These are phyloP conservation scores for Candida arabinofermentans DNA, from an alignment of 805 yeast species.

Conservation along the genomic window DNA sequence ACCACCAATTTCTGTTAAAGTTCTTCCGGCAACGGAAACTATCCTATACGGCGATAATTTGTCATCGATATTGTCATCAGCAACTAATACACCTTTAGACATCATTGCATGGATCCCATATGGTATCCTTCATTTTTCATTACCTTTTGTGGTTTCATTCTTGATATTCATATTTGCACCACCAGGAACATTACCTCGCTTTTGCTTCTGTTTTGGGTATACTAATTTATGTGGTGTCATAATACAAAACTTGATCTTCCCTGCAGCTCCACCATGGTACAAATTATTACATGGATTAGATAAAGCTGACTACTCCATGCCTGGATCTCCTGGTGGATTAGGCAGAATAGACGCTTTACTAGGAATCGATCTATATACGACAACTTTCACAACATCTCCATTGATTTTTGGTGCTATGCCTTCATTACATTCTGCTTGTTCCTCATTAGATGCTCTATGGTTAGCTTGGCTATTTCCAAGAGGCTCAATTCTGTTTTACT, in stretches of 20 bases:
- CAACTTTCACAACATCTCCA: constrained; percentile 80
- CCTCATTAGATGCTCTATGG: constrained; percentile 90
- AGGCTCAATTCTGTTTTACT: constrained; percentile 57
- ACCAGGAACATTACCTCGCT: constrained; percentile 77
- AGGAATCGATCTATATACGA: constrained; percentile 79
- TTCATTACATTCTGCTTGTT: constrained; percentile 88
- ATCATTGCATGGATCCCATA: constrained; percentile 93
- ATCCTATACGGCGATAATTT: constrained; percentile 90
- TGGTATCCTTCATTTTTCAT: constrained; percentile 85
- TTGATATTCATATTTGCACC: constrained; percentile 85
- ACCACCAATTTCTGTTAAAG: constrained; percentile 85
- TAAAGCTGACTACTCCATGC: constrained; percentile 88
- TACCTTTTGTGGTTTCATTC: constrained; percentile 83
- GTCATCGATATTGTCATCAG: constrained; percentile 76
- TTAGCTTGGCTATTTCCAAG: constrained; percentile 79
- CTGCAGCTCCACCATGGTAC: constrained; percentile 99
- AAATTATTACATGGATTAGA: constrained; percentile 76
- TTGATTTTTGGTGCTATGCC: constrained; percentile 81
- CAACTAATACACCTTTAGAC: constrained; percentile 64
- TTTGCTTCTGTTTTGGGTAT: constrained; percentile 91
- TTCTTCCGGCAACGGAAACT: constrained; percentile 90
- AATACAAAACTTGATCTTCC: constrained; percentile 68
- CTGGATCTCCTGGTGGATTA: constrained; percentile 94
- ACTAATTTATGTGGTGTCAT: constrained; percentile 86
- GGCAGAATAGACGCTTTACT: constrained; percentile 78